phyloP scores from a whole-genome alignment of 2,329 filamentous ascomycete genomes.

The Periconia digitata region DNA sequence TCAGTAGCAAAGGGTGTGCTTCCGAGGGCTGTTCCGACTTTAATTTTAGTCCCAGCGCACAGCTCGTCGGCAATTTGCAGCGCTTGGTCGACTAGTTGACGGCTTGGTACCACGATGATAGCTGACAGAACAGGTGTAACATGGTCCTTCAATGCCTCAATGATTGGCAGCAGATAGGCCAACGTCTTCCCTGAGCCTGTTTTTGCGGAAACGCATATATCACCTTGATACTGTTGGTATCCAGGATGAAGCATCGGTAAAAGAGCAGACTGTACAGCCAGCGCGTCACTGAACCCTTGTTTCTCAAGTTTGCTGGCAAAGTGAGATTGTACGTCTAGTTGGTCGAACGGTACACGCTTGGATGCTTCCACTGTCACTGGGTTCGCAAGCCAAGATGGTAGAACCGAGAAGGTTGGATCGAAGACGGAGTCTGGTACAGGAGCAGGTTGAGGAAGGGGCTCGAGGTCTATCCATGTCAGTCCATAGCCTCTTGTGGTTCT shows the following conservation, averaged over 20 bases:
- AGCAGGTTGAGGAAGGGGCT: constrained; percentile 78
- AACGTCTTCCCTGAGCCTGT: constrained; percentile 96
- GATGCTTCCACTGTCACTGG: constrained; percentile 70
- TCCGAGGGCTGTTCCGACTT: constrained; percentile 80
- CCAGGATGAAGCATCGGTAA: constrained; percentile 77
- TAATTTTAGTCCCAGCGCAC: constrained; percentile 73
- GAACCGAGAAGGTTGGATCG: constrained; percentile 70
- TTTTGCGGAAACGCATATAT: constrained; percentile 86
- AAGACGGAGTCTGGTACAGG: constrained; percentile 59
- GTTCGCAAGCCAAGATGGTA: constrained; percentile 78
- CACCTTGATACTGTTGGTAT: constrained; percentile 64
- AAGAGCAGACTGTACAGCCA: constrained; percentile 78
- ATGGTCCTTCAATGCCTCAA: constrained; percentile 70
- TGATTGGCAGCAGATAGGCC: constrained; percentile 84
- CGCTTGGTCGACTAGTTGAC: constrained; percentile 87
- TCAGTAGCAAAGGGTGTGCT: constrained; percentile 72
- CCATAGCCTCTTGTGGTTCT: neutral
- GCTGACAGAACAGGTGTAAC: constrained; percentile 70
- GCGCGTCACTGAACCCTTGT: constrained; percentile 70
- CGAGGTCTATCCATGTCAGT: constrained; percentile 56
- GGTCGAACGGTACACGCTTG: constrained; percentile 61
- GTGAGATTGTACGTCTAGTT: constrained; percentile 64
- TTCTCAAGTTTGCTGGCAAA: constrained; percentile 64
- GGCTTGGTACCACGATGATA: constrained; percentile 84
- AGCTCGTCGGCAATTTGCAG: constrained; percentile 71